Evolutionary conservation across 2,329 filamentous ascomycete genomes (phyloP), one percentile per base, ranked within the genome.

Genomic region (Paraconiothyrium brasiliense): DNA sequence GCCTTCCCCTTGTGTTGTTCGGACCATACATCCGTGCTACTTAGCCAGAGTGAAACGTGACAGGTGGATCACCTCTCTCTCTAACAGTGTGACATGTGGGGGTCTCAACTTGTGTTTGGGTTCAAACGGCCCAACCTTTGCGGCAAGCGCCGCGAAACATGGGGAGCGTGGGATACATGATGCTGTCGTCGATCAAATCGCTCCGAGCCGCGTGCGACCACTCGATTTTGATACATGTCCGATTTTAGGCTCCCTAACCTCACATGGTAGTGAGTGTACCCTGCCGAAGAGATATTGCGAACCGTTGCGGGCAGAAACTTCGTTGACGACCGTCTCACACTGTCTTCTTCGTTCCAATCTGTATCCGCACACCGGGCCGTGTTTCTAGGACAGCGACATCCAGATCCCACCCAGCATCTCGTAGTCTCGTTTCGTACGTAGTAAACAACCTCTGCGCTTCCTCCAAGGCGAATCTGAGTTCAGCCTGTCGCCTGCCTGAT

Each of bases 311-410:
- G n/a, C 16, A 34, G 55, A 47, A 37, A 22, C 49, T 54, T 61
- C 43, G 54, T 39, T 54, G 35, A 27, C 48, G 43, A 39, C 6
- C 4, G 52, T 56, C 48, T 63, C 43, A 59, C 27, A 46, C 60
- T 37, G 54, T 44, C 58, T 65, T 54, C 35, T 63, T 44, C 30
- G 54, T 54, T 27, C 54, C 58, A 57, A 73, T 66, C 35, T 70
- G 60, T 57, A 67, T 64, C 48, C 77, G 74, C 30, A 72, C 77
- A 30, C 86, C 87, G 50, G 85, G 81, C 61, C 80, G 83, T 20
- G 90, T 93, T 80, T 93, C 90, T 68, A 94, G 79, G 6, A 87
- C 89, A 43, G 84, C 84, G 54, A 83, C 83, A 59, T 87, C 80
- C 50, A 91, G 68, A 77, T 93, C 86, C 91, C 91, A 94, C 0